phyloP scores from a whole-genome alignment of 1,284 basidiomycete genomes.

The Pisolithus thermaeus region DNA sequence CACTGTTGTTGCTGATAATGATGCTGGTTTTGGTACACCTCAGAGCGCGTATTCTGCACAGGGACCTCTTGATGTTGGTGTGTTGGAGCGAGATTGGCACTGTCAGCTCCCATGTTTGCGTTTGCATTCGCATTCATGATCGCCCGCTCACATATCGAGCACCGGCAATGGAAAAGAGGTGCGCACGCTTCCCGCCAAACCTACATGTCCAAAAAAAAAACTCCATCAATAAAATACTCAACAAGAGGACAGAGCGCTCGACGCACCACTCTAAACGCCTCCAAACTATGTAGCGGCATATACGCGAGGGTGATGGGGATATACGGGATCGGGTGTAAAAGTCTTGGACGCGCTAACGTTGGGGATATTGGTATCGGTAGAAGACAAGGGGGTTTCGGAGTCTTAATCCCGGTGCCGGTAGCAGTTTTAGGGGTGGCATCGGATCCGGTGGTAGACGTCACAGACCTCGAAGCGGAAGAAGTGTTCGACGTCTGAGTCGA shows the following conservation, averaged over 20 bases:
- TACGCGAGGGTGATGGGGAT: slow-evolving; percentile 56
- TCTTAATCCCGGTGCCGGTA: too few relatives aligned
- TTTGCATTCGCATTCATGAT: slow-evolving; percentile 34
- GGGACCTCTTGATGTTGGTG: slow-evolving; percentile 15
- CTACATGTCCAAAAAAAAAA: slow-evolving; percentile 28
- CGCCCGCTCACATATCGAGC: slow-evolving; percentile 64
- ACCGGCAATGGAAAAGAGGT: slow-evolving; percentile 65
- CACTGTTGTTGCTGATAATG: slow-evolving; percentile 9
- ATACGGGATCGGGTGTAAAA: slow-evolving; percentile 61
- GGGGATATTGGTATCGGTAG: slow-evolving; percentile 50
- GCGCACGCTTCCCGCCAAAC: slow-evolving; percentile 69
- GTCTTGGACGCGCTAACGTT: slow-evolving; percentile 48
- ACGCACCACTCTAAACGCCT: slow-evolving; percentile 53
- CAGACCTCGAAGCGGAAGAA: too few relatives aligned
- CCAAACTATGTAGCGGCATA: slow-evolving; percentile 55
- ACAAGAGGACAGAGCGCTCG: not conserved
- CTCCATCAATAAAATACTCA: slow-evolving; percentile 5
- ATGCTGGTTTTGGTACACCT: not conserved
- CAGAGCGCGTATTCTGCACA: slow-evolving; percentile 6
- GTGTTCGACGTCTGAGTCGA: too few relatives aligned
- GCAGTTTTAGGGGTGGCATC: too few relatives aligned
- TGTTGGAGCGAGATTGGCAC: not conserved
- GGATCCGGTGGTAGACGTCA: too few relatives aligned
- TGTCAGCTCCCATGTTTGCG: slow-evolving; percentile 23
- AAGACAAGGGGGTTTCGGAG: slow-evolving; percentile 13